Evolutionary conservation across 208 protist genomes (phyloP).

Genomic region (Trypanosoma lewisi): DNA sequence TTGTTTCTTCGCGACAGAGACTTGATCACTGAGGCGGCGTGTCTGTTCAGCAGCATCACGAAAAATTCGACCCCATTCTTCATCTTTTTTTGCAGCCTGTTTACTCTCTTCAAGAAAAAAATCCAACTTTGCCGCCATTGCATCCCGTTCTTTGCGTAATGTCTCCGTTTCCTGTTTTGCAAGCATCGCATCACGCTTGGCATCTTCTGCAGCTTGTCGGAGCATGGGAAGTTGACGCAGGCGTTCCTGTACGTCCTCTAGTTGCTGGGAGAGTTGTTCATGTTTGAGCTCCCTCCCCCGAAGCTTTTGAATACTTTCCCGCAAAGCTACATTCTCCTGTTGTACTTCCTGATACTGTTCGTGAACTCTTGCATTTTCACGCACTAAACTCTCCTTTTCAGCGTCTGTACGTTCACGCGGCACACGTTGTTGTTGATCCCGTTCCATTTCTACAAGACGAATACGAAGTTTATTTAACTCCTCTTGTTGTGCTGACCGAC

Average conservation of each 20-base stretch:
- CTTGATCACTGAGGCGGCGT: conserved; percentile 46
- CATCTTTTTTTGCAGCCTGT: conserved; percentile 41
- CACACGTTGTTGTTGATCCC: conserved; percentile 17
- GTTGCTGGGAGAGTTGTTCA: conserved; percentile 39
- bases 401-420: conserved; percentile 33
- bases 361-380: conserved; percentile 66
- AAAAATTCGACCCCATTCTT: conserved; percentile 55
- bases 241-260: conserved; percentile 67
- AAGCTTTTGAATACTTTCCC: conserved; percentile 42
- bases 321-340: conserved; percentile 43
- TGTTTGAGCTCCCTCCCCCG: conserved; percentile 22
- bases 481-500: conserved; percentile 46
- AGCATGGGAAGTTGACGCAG: conserved; percentile 63
- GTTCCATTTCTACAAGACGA: conserved; percentile 42
- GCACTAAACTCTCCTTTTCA: conserved; percentile 63
- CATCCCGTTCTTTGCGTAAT: conserved; percentile 66
- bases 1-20: conserved; percentile 33
- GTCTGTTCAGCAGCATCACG: conserved; percentile 54
- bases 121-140: conserved; percentile 61
- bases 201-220: conserved; percentile 55
- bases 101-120: conserved; percentile 63
- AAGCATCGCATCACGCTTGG: conserved; percentile 47
- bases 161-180: conserved; percentile 57
- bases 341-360: conserved; percentile 59
- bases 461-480: conserved; percentile 46